A percentile compares a stretch with the other conserved stretches of the same genome.
Conservation (phyloP, 2,329 filamentous ascomycete genomes). For the Westerdykella sp. region DNA sequence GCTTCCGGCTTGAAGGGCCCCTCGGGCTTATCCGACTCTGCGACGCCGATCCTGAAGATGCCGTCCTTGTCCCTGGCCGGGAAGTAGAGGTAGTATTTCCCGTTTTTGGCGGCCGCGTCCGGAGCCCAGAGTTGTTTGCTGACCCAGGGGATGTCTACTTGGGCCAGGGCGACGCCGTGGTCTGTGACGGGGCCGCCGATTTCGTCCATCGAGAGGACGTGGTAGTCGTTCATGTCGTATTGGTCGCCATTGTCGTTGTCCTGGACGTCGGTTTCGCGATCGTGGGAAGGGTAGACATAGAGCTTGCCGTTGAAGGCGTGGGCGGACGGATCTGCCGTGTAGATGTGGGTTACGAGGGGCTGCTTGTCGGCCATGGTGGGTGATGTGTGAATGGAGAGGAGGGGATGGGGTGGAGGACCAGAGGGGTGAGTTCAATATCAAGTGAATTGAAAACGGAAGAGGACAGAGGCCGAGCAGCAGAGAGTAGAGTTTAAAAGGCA, state of each 20-base stretch:
- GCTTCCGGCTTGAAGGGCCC: constrained; percentile 65
- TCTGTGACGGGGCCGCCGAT: constrained; percentile 58
- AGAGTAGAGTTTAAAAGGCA: too few species aligned
- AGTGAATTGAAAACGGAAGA: not conserved
- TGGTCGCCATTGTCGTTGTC: constrained; percentile 83
- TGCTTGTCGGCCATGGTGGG: constrained; percentile 37
- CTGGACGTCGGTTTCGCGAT: constrained; percentile 65
- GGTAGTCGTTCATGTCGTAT: constrained; percentile 80
- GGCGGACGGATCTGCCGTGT: constrained; percentile 73
- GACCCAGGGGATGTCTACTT: constrained; percentile 66
- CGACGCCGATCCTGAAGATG: constrained; percentile 70
- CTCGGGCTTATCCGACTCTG: constrained; percentile 55
- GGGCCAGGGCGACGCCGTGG: constrained; percentile 63
- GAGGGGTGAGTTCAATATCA: constrained; percentile 3
- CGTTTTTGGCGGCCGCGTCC: constrained; percentile 63
- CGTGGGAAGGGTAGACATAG: constrained; percentile 77
- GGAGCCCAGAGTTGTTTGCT: constrained; percentile 77
- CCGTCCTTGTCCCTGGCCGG: constrained; percentile 65
- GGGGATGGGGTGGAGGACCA: not conserved
- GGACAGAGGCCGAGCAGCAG: not conserved
- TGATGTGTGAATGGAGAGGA: not conserved
- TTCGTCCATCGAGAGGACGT: constrained; percentile 62
- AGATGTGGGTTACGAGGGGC: constrained; percentile 67
- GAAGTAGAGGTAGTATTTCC: constrained; percentile 71
- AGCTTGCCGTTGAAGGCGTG: constrained; percentile 70